phyloP scores from a whole-genome alignment of 768 basidiomycete genomes.

The Exidia glandulosa region DNA sequence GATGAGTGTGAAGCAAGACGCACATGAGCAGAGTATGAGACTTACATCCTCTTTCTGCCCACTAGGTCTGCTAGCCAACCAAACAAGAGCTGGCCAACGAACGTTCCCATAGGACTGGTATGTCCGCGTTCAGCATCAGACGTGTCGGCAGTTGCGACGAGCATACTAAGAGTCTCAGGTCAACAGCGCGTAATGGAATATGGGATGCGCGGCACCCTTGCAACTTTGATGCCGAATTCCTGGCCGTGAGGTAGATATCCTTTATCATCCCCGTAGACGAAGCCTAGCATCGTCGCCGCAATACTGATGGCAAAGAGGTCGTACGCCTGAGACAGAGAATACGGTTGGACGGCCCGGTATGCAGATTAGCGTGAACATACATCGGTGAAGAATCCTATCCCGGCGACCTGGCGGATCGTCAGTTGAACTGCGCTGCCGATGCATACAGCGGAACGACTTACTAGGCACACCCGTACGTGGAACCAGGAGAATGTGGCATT shows the following conservation, averaged over 20 bases:
- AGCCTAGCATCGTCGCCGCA: slow-evolving; percentile 71
- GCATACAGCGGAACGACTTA: slow-evolving; percentile 79
- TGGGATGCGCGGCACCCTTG: no score
- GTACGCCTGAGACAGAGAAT: slow-evolving; percentile 31
- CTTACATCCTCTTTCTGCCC: slow-evolving; percentile 74
- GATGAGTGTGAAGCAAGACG: no score
- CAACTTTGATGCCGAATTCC: slow-evolving; percentile 67
- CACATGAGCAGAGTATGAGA: no score
- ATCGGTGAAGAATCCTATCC: no score
- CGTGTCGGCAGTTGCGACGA: no score
- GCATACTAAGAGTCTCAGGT: no score
- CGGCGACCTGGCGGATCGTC: slow-evolving; percentile 2
- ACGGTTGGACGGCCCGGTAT: neutral
- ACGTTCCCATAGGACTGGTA: slow-evolving; percentile 65
- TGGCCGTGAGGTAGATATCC: slow-evolving; percentile 46
- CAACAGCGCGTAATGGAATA: no score
- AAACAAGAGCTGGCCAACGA: slow-evolving; percentile 66
- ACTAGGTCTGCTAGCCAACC: slow-evolving; percentile 70
- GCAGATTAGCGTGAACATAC: no score
- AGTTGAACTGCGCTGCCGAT: slow-evolving; percentile 42
- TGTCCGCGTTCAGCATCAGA: no score
- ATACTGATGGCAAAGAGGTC: slow-evolving; percentile 90
- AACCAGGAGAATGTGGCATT: slow-evolving; percentile 85
- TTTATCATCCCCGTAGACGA: slow-evolving; percentile 54
- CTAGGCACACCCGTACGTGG: slow-evolving; percentile 62